Evolutionary conservation across 805 yeast genomes (phyloP), one percentile per base, ranked within the genome.

Genomic region (Metschnikowia borealis): DNA sequence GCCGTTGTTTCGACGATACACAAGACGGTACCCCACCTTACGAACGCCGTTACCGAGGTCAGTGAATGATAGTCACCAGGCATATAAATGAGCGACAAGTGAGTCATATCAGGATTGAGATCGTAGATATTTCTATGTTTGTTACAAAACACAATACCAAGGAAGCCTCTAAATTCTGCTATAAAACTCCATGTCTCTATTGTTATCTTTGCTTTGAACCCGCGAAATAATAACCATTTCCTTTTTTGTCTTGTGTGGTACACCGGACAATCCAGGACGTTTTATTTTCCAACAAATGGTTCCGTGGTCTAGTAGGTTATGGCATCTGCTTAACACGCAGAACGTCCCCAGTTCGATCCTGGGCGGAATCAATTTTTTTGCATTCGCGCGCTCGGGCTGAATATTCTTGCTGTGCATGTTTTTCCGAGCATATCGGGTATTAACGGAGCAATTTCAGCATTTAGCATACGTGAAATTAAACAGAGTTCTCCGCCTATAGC

Each of bases 341-440:
- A 88, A 89, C 92, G 97, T 92, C 97, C 97, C 97, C 97, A 90
- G 97, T 92, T 92, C 97, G 97, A 92, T 89, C 97, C 97, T 91
- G 97, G 97, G 97, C 90, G 88, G 84, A 89, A 87, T 90, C 97
- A 90, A 90, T 37, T 51, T 52, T 43, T 53, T 59, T 43, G 47
- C 17, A 7, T 11, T 39, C 15, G 31, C 32, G 45, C 45, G 26
- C 32, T 13, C 8, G n/a, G n/a, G n/a, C 7, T 5, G 5, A 11
- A 7, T 21, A 20, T 33, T 14, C 45, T 42, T 42, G 45, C 45
- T 42, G 38, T 33, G 18, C 45, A 3, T n/a, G 37, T 42, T 32
- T 42, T 34, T 18, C 35, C 45, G 38, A 33, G 18, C 37, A 8
- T 33, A 10, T 10, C 45, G 38, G 45, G 38, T 13, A 41, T 31